phyloP scores from a whole-genome alignment of 352 stramenopile species.

The Phytopythium montanum region DNA sequence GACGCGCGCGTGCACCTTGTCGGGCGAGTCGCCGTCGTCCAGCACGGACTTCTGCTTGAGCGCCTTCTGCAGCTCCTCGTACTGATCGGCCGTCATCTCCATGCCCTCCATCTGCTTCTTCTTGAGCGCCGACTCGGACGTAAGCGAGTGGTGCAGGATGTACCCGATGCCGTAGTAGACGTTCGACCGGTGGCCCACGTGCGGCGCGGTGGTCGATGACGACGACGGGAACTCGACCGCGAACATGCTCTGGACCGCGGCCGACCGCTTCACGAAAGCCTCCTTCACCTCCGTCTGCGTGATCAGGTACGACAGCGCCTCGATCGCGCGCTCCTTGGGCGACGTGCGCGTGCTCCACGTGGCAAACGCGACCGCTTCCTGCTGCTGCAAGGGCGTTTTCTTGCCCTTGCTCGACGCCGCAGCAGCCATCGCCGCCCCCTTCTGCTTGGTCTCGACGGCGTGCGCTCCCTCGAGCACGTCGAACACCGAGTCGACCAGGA shows the following conservation, averaged over 20 bases:
- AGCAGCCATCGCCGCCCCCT: neutral
- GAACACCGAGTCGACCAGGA: slow-evolving; percentile 71
- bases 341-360: slow-evolving; percentile 35
- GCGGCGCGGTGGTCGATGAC: slow-evolving; percentile 16
- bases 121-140: slow-evolving; percentile 92
- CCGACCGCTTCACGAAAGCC: slow-evolving; percentile 51
- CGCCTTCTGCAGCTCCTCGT: slow-evolving; percentile 96
- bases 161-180: slow-evolving; percentile 93
- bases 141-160: slow-evolving; percentile 93
- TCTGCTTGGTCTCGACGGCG: slow-evolving; percentile 40
- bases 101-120: slow-evolving; percentile 96
- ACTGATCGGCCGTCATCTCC: slow-evolving; percentile 96
- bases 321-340: slow-evolving; percentile 76
- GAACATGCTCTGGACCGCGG: slow-evolving; percentile 68
- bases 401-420: slow-evolving; percentile 13
- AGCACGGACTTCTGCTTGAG: slow-evolving; percentile 93
- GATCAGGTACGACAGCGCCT: slow-evolving; percentile 83
- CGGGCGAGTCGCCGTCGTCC: slow-evolving; percentile 85
- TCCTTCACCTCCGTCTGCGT: slow-evolving; percentile 82
- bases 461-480: slow-evolving; percentile 67
- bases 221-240: slow-evolving; percentile 56
- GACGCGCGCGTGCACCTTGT: slow-evolving; percentile 66
- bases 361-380: slow-evolving; percentile 5
- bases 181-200: slow-evolving; percentile 70
- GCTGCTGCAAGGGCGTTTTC: slow-evolving; percentile 18